Conservation (phyloP, 2,329 filamentous ascomycete genomes). For the Arthrobotrys entomopaga region DNA sequence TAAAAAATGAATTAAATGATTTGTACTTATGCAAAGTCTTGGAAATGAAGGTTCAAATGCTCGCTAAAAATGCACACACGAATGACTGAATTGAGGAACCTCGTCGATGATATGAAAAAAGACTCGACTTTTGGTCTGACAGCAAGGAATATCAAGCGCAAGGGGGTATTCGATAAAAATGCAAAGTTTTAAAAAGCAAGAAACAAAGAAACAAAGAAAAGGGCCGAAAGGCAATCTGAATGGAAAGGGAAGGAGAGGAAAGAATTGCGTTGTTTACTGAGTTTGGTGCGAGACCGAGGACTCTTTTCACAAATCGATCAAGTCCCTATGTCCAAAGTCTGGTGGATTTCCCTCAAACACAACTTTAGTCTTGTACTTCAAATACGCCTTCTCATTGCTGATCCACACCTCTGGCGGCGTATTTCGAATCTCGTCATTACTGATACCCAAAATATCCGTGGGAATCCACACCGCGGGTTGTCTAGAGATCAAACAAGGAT, state of each 20-base stretch:
- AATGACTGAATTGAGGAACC: too few species aligned
- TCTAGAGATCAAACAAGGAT: conserved; percentile 83
- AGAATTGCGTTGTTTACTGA: too few species aligned
- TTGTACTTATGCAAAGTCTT: background rate
- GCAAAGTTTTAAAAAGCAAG: conserved; percentile 15
- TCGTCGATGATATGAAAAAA: too few species aligned
- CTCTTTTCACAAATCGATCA: conserved; percentile 75
- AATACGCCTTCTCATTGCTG: conserved; percentile 94
- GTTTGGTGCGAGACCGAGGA: too few species aligned
- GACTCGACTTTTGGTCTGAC: background rate
- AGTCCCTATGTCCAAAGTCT: conserved; percentile 86
- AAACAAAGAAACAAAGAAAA: conserved; percentile 11
- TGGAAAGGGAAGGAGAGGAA: background rate
- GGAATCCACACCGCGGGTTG: conserved; percentile 95
- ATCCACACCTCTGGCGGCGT: conserved; percentile 78
- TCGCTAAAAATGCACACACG: conserved; percentile 41
- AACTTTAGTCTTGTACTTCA: conserved; percentile 82
- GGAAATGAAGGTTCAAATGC: background rate
- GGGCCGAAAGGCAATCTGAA: background rate
- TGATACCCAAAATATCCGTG: conserved; percentile 86
- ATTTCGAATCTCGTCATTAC: conserved; percentile 87
- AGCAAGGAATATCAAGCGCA: background rate
- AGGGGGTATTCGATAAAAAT: background rate
- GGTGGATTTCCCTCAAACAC: conserved; percentile 86
- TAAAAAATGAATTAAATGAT: background rate